These are phyloP conservation scores for Suillus cothurnatus DNA, from an alignment of 768 basidiomycete genomes.

Conservation along the genomic window DNA sequence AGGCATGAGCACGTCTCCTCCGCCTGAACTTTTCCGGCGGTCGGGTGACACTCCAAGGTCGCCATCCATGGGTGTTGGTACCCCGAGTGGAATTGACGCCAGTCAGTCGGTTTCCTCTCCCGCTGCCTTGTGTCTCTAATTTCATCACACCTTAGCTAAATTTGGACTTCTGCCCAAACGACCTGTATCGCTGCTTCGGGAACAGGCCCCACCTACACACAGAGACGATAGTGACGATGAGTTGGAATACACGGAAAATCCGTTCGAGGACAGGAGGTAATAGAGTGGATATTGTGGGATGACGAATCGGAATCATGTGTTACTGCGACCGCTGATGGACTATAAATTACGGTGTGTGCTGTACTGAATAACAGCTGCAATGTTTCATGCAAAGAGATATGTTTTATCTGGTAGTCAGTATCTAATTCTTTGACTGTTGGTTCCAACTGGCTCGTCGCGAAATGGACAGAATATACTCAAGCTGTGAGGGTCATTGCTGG, in stretches of 20 bases:
- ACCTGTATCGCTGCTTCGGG: slow-evolving; percentile 59
- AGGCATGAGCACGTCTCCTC: slow-evolving; percentile 1
- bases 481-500: background rate
- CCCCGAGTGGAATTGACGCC: slow-evolving; percentile 32
- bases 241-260: slow-evolving; percentile 75
- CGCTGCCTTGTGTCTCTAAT: background rate
- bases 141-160: slow-evolving; percentile 45
- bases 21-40: background rate
- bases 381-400: background rate
- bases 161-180: slow-evolving; percentile 74
- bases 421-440: background rate
- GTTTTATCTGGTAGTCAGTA: background rate
- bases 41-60: slow-evolving; percentile 16
- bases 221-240: slow-evolving; percentile 48
- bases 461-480: background rate
- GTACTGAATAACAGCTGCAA: background rate
- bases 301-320: background rate
- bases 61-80: slow-evolving; percentile 23
- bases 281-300: background rate
- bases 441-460: background rate
- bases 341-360: background rate
- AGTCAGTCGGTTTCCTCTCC: slow-evolving; percentile 23
- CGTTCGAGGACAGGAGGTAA: slow-evolving; percentile 58
- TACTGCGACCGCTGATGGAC: background rate
- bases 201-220: slow-evolving; percentile 31